phyloP scores from a whole-genome alignment of 169 alveolate species.

The Babesia bovis region DNA sequence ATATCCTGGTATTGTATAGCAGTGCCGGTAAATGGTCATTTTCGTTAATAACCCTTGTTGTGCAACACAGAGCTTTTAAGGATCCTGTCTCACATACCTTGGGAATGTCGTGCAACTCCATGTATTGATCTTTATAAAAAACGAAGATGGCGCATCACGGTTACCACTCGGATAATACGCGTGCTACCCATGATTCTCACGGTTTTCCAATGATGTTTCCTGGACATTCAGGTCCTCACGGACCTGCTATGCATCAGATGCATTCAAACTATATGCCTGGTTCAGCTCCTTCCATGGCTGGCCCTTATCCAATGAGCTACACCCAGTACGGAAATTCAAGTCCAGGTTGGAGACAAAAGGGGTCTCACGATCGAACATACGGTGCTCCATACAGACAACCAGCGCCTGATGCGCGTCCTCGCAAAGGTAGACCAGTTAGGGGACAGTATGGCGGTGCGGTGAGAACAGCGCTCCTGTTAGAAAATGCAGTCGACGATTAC shows the following conservation, averaged over 20 bases:
- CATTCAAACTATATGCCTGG: background rate
- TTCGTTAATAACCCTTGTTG: no score
- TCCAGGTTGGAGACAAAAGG: constrained; percentile 1
- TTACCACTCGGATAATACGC: background rate
- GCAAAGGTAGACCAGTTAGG: background rate
- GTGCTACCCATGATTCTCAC: background rate
- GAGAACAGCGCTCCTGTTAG: constrained; percentile 49
- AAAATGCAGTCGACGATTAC: constrained; percentile 22
- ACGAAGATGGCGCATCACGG: constrained; percentile 29
- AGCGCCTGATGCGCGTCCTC: background rate
- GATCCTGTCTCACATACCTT: background rate
- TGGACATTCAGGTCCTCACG: background rate
- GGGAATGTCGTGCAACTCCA: background rate
- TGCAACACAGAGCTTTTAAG: background rate
- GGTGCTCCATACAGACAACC: background rate
- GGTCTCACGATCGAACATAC: background rate
- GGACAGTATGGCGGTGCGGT: background rate
- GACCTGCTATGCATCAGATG: background rate
- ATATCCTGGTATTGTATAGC: no score
- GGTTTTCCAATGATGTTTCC: background rate
- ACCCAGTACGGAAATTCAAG: background rate
- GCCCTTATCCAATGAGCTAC: background rate
- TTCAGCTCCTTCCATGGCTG: background rate
- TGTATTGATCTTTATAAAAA: background rate
- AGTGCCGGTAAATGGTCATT: no score